Evolutionary conservation across 1,284 basidiomycete genomes (phyloP).

Genomic region (Albatrellus sp.): DNA sequence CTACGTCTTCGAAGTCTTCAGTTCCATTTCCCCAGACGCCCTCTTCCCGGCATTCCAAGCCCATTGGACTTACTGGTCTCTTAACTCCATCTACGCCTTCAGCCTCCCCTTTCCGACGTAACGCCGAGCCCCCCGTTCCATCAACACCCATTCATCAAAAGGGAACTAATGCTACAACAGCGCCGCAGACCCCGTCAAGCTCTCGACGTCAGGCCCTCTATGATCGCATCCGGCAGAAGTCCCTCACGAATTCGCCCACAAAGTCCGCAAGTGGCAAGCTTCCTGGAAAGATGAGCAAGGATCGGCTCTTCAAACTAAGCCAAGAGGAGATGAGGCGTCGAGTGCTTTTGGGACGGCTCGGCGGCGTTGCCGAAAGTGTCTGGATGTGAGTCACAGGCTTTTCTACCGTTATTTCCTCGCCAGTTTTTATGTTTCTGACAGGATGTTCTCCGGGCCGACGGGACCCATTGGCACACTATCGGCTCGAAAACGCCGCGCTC

Average conservation of each 20-base stretch:
- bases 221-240: slow-evolving; percentile 64
- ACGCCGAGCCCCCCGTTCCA: slow-evolving; percentile 31
- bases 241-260: slow-evolving; percentile 50
- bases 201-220: slow-evolving; percentile 66
- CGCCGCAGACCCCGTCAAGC: slow-evolving; percentile 55
- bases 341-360: slow-evolving; percentile 63
- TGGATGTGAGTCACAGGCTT: slow-evolving; percentile 52
- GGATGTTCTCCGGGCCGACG: slow-evolving; percentile 54
- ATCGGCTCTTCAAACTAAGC: slow-evolving; percentile 55
- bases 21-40: slow-evolving; percentile 31
- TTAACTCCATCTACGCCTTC: slow-evolving; percentile 21
- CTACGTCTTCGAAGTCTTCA: slow-evolving; percentile 24
- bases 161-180: slow-evolving; percentile 37
- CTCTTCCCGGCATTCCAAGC: slow-evolving; percentile 18
- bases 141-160: slow-evolving; percentile 55
- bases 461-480: slow-evolving; percentile 31
- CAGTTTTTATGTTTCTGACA: slow-evolving; percentile 15
- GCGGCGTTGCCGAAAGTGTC: slow-evolving; percentile 69
- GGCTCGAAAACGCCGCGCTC: slow-evolving; percentile 52
- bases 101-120: slow-evolving; percentile 19
- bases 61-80: slow-evolving; percentile 14
- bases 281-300: slow-evolving; percentile 37
- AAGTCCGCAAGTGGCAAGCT: slow-evolving; percentile 30
- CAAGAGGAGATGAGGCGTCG: slow-evolving; percentile 66
- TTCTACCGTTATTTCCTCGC: slow-evolving; percentile 1